These are phyloP conservation scores for Yamagishiella unicocca DNA, from an alignment of 139 green algal species.

Conservation along the genomic window DNA sequence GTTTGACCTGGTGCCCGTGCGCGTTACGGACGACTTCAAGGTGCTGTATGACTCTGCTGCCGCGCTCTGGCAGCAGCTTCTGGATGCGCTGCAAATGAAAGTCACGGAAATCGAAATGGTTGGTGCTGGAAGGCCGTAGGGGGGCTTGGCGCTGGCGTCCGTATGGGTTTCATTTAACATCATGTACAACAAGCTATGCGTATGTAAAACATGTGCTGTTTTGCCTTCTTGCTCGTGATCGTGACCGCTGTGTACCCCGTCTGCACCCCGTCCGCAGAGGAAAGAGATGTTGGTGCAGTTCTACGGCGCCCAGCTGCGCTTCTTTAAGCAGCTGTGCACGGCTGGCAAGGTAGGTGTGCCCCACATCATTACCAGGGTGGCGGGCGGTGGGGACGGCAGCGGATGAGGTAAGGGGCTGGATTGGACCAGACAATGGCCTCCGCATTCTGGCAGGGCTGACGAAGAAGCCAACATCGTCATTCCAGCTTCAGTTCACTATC, in stretches of 20 bases:
- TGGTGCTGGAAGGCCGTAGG: background rate
- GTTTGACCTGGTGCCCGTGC: constrained; percentile 58
- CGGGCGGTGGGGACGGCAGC: background rate
- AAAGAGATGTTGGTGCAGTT: constrained; percentile 47
- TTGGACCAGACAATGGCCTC: no score
- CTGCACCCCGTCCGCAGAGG: background rate
- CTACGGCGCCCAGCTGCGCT: constrained; percentile 79
- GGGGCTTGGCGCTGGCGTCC: background rate
- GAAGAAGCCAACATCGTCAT: no score
- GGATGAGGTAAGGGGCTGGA: no score
- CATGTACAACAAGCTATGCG: background rate
- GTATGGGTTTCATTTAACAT: background rate
- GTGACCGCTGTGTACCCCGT: background rate
- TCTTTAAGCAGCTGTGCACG: constrained; percentile 87
- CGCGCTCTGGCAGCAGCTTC: constrained; percentile 56
- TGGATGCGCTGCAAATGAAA: background rate
- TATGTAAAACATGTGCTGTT: no score
- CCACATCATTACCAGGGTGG: no score
- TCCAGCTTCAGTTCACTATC: no score
- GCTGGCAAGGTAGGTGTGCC: constrained; percentile 82
- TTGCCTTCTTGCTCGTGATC: no score
- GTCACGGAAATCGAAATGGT: background rate
- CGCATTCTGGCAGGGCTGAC: no score
- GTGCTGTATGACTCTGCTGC: constrained; percentile 63
- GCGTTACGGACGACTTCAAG: constrained; percentile 50